These are phyloP conservation scores for Cytospora mali DNA, from an alignment of 2,329 filamentous ascomycete species.

Conservation along the genomic window DNA sequence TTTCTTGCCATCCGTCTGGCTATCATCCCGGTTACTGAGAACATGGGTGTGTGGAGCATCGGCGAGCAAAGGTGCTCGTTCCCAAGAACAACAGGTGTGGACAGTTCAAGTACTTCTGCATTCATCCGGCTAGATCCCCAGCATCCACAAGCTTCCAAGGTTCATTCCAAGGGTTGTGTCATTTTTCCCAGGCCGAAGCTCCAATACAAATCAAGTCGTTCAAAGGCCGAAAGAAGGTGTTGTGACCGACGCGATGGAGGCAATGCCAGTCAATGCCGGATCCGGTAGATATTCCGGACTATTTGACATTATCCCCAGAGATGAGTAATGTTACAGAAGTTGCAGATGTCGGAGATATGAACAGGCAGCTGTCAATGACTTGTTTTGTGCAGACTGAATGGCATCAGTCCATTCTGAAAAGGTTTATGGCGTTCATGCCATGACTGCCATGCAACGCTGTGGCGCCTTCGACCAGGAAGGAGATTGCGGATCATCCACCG, in stretches of 20 bases:
- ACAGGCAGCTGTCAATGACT: not conserved
- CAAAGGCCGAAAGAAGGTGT: not conserved
- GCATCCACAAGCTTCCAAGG: not conserved
- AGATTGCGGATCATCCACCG: too few species aligned
- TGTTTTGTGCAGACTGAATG: not conserved
- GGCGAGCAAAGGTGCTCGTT: too few species aligned
- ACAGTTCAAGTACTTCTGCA: not conserved
- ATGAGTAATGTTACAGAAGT: not conserved
- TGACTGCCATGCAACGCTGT: not conserved
- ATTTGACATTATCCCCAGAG: not conserved
- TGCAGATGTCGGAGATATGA: not conserved
- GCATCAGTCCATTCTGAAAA: not conserved
- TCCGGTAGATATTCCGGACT: not conserved
- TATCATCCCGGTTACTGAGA: too few species aligned
- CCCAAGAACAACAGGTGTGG: not conserved
- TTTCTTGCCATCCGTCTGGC: too few species aligned
- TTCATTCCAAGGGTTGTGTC: not conserved
- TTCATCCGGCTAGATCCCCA: not conserved
- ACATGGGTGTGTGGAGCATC: too few species aligned
- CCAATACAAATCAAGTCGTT: too few species aligned
- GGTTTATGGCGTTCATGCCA: not conserved
- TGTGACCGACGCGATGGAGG: not conserved
- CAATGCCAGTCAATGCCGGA: not conserved
- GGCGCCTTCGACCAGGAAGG: not conserved
- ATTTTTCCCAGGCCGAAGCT: not conserved